Evolutionary conservation across 164 flowering plant genomes (phyloP).

Genomic region (Cinnamomum micranthum): DNA sequence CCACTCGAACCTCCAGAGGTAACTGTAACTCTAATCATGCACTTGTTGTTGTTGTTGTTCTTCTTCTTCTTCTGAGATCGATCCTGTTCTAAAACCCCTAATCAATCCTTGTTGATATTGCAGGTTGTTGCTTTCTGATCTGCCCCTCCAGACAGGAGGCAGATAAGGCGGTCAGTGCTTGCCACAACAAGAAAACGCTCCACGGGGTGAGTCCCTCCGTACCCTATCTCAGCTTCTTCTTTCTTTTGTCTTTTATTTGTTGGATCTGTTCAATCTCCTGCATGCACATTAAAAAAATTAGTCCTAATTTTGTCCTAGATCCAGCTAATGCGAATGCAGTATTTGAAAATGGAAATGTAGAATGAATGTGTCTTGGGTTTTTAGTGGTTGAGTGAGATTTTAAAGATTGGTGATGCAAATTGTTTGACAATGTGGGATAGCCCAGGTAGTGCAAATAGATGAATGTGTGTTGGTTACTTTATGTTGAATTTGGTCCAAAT

Average conservation of each 20-base stretch:
- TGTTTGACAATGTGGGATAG: background rate
- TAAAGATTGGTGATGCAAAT: background rate
- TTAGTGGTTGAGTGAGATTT: background rate
- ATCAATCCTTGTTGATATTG: conserved; percentile 12
- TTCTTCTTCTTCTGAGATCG: background rate
- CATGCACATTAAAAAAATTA: background rate
- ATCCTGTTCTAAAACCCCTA: conserved; percentile 24
- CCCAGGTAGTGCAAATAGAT: no score
- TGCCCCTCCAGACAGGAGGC: conserved; percentile 95
- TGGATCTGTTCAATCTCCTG: background rate
- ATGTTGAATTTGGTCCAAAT: no score
- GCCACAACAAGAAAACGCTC: conserved; percentile 84
- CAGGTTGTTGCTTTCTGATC: conserved; percentile 92
- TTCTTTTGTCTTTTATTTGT: background rate
- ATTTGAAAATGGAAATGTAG: no score
- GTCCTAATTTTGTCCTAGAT: no score
- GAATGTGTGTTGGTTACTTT: no score
- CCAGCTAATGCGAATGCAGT: no score
- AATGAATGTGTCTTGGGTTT: background rate
- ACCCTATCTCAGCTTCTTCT: background rate
- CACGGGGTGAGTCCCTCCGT: conserved; percentile 65
- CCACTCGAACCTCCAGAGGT: conserved; percentile 88
- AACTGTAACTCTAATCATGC: background rate
- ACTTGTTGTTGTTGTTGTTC: no score
- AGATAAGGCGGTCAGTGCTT: conserved; percentile 89